Percentiles rank a stretch among this genome's conserved stretches.
Conservation (phyloP, 2,329 filamentous ascomycete species). For the Cyanodermella asteris region DNA sequence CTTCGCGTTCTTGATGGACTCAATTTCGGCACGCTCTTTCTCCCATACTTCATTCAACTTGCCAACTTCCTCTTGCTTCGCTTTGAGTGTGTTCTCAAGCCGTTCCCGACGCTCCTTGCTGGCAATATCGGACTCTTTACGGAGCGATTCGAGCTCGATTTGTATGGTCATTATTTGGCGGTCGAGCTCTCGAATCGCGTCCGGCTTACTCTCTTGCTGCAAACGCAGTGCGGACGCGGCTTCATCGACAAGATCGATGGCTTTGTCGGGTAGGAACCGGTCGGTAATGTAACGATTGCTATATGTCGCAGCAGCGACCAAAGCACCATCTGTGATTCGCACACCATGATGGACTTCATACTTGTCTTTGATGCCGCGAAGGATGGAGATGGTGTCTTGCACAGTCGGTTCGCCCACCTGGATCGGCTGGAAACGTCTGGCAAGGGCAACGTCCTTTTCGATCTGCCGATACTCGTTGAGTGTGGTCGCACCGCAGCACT, state of each 20-base stretch:
- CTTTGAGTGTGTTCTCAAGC: slow-evolving; percentile 54
- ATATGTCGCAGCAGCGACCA: slow-evolving; percentile 79
- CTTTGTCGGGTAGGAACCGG: slow-evolving; percentile 87
- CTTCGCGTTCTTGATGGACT: slow-evolving; percentile 68
- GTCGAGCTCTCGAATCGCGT: slow-evolving; percentile 78
- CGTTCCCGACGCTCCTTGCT: slow-evolving; percentile 76
- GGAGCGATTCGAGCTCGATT: slow-evolving; percentile 82
- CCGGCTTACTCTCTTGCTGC: slow-evolving; percentile 92
- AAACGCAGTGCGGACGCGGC: slow-evolving; percentile 74
- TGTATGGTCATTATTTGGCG: slow-evolving; percentile 94
- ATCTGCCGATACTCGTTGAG: slow-evolving; percentile 80
- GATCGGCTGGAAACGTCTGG: slow-evolving; percentile 84
- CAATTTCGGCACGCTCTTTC: slow-evolving; percentile 66
- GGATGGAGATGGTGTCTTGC: slow-evolving; percentile 80
- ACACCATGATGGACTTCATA: slow-evolving; percentile 97
- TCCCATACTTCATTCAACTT: slow-evolving; percentile 70
- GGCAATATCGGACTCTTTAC: slow-evolving; percentile 80
- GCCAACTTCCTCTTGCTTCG: slow-evolving; percentile 55
- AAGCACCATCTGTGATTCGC: slow-evolving; percentile 71
- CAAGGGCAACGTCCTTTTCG: slow-evolving; percentile 87
- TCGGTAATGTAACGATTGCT: slow-evolving; percentile 95
- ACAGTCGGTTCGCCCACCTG: slow-evolving; percentile 80
- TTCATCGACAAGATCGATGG: slow-evolving; percentile 90
- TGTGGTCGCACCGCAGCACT: slow-evolving; percentile 89
- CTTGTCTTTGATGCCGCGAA: slow-evolving; percentile 89